Evolutionary conservation across 305 asterid species (phyloP), one percentile per base, ranked within the genome.

Genomic region (Fraxinus albicans): DNA sequence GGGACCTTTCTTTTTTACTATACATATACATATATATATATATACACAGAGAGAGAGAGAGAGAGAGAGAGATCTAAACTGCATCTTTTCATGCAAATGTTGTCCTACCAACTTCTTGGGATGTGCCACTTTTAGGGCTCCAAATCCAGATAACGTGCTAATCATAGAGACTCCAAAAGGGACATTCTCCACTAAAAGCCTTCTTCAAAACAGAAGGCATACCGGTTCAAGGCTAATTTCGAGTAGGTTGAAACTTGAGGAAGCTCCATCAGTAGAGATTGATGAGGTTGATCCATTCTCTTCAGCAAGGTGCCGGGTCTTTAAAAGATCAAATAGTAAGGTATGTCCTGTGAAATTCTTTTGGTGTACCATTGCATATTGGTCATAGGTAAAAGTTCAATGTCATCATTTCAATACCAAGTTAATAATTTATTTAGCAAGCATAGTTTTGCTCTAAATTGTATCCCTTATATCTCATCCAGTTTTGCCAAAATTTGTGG

Each of bases 121-220:
- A 47, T 34, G 75, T 73, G 15, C 65, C 44, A 75, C 77, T 70
- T 79, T 82, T 93, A 96, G 98, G 92, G 84, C 97, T 82, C 98
- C 99, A 34, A 92, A 93, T 88, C 99, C 98, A 36, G 98, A 96
- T 89, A 92, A 91, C 8, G 99, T 93, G 88, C 87, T 96, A 84
- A 95, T 96, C 77, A 87, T 95, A 40, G 98, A 96, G 91, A 92
- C 97, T 83, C 95, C 99, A 21, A 92, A 87, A 85, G 97, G 96
- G 76, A 93, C 94, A 40, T 85, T 91, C 88, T 89, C 97, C 21
- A 90, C 98, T 58, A 93, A 90, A 92, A 88, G 93, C 91, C 87
- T 92, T 86, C 92, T 95, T 84, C 97, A 91, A 87, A 95, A 85
- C 91, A 90, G 90, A 83, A 93, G 90, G 85, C 95, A 87, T 73